phyloP scores from a whole-genome alignment of 2,329 filamentous ascomycete species.

The Teratosphaeria epicoccoides region DNA sequence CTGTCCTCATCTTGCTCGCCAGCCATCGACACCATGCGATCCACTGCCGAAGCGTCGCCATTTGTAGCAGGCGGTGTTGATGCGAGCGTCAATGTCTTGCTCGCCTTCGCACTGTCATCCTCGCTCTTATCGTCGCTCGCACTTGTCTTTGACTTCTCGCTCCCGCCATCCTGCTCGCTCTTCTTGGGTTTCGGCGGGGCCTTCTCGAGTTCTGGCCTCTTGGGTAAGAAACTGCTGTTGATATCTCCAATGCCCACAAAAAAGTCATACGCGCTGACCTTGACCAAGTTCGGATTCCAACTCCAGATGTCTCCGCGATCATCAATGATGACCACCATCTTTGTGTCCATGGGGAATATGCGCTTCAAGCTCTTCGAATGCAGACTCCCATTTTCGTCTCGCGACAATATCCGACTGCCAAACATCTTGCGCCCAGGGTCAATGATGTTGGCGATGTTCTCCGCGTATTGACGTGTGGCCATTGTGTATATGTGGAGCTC shows the following conservation, averaged over 20 bases:
- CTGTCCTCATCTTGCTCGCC: conserved; percentile 56
- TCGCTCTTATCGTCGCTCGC: conserved; percentile 7
- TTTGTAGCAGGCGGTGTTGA: conserved; percentile 18
- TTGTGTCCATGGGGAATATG: conserved; percentile 89
- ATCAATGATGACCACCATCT: conserved; percentile 99
- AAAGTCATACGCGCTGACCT: conserved; percentile 91
- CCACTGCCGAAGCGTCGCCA: conserved; percentile 49
- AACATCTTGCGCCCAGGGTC: conserved; percentile 85
- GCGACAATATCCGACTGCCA: conserved; percentile 86
- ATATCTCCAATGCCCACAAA: conserved; percentile 98
- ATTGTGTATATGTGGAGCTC: conserved; percentile 98
- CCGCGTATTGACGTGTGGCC: conserved; percentile 93
- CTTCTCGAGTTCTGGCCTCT: conserved; percentile 43
- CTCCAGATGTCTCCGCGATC: conserved; percentile 94
- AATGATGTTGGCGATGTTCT: conserved; percentile 83
- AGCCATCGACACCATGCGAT: conserved; percentile 67
- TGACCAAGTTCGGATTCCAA: conserved; percentile 86
- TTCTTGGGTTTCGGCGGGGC: conserved; percentile 15
- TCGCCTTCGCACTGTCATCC: conserved; percentile 3
- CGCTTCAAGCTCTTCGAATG: conserved; percentile 81
- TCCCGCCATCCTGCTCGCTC: neutral
- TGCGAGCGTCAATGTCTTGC: conserved; percentile 4
- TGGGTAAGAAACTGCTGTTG: conserved; percentile 92
- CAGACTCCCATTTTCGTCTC: conserved; percentile 92
- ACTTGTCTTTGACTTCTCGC: conserved; percentile 3